A percentile compares a stretch with the other conserved stretches of the same genome.
Evolutionary conservation across 768 basidiomycete genomes (phyloP).

Genomic region (Tulasnella sp.): DNA sequence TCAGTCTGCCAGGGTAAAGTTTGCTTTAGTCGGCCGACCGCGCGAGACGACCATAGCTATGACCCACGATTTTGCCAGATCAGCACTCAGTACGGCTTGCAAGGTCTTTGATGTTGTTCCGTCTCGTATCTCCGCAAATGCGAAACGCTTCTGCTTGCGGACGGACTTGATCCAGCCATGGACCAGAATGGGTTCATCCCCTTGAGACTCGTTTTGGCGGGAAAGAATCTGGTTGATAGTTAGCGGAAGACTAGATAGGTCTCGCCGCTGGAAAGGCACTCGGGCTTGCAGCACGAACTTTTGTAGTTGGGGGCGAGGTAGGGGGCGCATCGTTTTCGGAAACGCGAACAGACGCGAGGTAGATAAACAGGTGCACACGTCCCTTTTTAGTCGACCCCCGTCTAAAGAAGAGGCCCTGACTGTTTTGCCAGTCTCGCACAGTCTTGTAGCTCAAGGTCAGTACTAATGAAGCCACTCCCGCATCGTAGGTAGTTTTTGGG

Average conservation of each 20-base stretch:
- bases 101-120: conserved; percentile 60
- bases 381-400: not conserved
- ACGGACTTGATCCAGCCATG: conserved; percentile 83
- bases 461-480: too few relatives aligned
- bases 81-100: conserved; percentile 59
- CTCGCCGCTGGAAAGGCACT: not conserved
- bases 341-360: not conserved
- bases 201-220: not conserved
- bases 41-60: not conserved
- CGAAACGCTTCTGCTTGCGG: conserved; percentile 75
- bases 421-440: too few relatives aligned
- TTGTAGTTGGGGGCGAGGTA: not conserved
- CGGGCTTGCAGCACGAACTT: not conserved
- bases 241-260: conserved; percentile 5
- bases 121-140: conserved; percentile 68
- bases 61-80: conserved; percentile 23
- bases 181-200: conserved; percentile 30
- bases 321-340: not conserved
- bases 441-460: too few relatives aligned
- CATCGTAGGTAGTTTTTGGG: too few relatives aligned
- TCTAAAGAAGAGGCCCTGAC: too few relatives aligned
- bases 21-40: not conserved
- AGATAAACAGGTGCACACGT: not conserved
- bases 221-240: conserved; percentile 16
- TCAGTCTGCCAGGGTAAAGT: conserved; percentile 27